Evolutionary conservation across 768 basidiomycete genomes (phyloP), one percentile per base, ranked within the genome.

Genomic region (Lactifluus subvellereus): DNA sequence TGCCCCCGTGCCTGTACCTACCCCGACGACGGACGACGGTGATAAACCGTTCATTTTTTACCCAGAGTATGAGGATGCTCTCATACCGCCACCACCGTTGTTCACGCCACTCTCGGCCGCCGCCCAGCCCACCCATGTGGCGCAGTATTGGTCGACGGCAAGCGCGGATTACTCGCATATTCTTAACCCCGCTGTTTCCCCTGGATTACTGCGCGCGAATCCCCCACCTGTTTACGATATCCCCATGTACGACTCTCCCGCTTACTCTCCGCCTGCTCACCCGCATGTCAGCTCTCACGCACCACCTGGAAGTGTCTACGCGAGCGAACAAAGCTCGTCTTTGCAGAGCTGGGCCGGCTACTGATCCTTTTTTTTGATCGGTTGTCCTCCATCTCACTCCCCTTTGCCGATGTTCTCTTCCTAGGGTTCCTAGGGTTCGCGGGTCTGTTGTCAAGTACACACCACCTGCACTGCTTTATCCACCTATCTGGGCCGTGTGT

Each of bases 41-140:
- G 67, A 67, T 27, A 67, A 66, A 13, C 67, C 67, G 4, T 67
- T 67, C 58, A 67, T 67, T 37, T 67, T 67, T 54, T 67, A 67
- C 47, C 65, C 65, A 27, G 67, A 66, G 30, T 66, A 66, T 50
- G 67, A 66, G 35, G 57, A 60, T 7, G 42, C 65, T n/a, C 37
- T 56, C n/a, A 11, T 54, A 30, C 53, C 65, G 5, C 49, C 30
- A 1, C 52, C 54, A 22, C 54, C 64, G 18, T 42, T 50, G 47
- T 59, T 58, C 35, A 16, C 62, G 16, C 33, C 61, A n/a, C 55
- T 38, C 10, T 53, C 64, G 54, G 54, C 51, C 30, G 27, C 62
- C 16, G 5, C 54, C 7, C 54, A 45, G 11, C 35, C 47, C 6
- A n/a, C 38, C 4, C 43, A 56, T 40, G 49, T 56, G 63, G 40